Evolutionary conservation across 345 rosid species (phyloP).

Genomic region (Litchi chinensis): DNA sequence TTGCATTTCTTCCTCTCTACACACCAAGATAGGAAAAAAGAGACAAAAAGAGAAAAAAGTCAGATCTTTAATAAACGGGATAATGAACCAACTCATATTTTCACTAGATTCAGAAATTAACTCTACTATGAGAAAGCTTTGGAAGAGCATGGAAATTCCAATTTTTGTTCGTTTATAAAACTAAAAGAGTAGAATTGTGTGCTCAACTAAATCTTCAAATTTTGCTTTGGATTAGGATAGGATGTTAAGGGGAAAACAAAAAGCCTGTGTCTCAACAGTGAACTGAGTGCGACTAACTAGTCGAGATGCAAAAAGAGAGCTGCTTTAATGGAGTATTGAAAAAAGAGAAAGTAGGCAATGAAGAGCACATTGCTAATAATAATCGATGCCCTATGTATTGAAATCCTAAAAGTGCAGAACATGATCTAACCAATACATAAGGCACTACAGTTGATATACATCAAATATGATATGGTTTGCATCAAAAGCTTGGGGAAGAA

Average conservation of each 20-base stretch:
- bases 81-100: neutral
- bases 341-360: neutral
- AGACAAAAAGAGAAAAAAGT: neutral
- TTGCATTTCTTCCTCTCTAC: conserved; percentile 90
- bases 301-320: no score
- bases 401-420: neutral
- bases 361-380: neutral
- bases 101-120: no score
- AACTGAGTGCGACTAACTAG: no score
- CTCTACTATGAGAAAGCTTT: no score
- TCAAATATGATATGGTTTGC: neutral
- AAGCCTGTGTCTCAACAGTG: no score
- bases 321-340: neutral
- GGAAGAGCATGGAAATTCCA: no score
- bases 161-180: no score
- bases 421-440: neutral
- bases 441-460: neutral
- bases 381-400: neutral
- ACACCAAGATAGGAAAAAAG: conserved; percentile 6
- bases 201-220: no score
- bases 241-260: no score
- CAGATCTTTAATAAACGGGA: neutral
- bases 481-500: neutral
- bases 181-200: no score
- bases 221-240: no score